These are phyloP conservation scores for Singerocomus inundabilis DNA, from an alignment of 1,284 basidiomycete species.

Conservation along the genomic window DNA sequence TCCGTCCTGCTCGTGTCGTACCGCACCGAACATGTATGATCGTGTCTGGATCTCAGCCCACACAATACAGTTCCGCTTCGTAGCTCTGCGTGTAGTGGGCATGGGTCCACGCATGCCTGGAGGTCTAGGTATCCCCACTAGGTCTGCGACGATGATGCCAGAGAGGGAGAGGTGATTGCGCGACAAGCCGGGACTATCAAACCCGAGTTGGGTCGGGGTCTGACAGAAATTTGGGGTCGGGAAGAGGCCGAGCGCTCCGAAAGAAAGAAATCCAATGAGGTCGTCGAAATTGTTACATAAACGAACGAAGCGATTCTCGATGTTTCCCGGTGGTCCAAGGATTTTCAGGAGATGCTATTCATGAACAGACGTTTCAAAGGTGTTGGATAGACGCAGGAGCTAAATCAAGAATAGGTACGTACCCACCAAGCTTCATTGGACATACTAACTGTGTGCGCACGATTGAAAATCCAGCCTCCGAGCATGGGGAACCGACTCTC, in stretches of 20 bases:
- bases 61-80: slow-evolving; percentile 13
- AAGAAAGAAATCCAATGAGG: slow-evolving; percentile 29
- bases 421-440: slow-evolving; percentile 35
- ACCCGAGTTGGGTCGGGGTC: background rate
- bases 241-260: slow-evolving; percentile 24
- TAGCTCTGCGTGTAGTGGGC: slow-evolving; percentile 16
- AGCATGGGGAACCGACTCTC: slow-evolving; percentile 21
- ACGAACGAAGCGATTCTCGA: slow-evolving; percentile 34
- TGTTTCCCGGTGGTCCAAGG: slow-evolving; percentile 13
- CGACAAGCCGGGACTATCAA: slow-evolving; percentile 2
- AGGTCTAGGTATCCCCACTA: background rate
- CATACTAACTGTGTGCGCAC: slow-evolving; percentile 18
- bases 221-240: slow-evolving; percentile 18
- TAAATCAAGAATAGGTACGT: slow-evolving; percentile 6
- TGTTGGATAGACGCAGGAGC: background rate
- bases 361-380: background rate
- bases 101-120: slow-evolving; percentile 2
- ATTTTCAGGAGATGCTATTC: slow-evolving; percentile 1
- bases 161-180: slow-evolving; percentile 30
- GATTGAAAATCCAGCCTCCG: slow-evolving; percentile 34
- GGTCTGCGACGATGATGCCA: slow-evolving; percentile 29
- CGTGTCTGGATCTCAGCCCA: slow-evolving; percentile 23
- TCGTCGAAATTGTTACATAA: slow-evolving; percentile 35
- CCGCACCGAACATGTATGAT: slow-evolving; percentile 34
- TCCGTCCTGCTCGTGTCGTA: slow-evolving; percentile 27